phyloP scores from a whole-genome alignment of 106 monocot genomes.

The Phalaenopsis aphrodite region DNA sequence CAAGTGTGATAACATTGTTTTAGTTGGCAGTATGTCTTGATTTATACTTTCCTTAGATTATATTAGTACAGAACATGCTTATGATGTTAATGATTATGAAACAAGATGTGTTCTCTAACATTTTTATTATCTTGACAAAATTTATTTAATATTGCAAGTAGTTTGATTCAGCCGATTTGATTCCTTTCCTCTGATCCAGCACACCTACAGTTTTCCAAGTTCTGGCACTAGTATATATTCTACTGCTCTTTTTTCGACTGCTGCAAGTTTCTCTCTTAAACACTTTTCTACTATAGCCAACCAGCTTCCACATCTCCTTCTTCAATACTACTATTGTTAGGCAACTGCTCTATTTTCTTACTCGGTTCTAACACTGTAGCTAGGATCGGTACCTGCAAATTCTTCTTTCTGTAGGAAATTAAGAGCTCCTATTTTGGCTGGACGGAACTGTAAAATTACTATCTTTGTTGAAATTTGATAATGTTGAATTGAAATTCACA shows the following conservation, averaged over 20 bases:
- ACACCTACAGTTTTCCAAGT: too few relatives aligned
- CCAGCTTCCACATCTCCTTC: background rate
- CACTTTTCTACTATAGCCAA: background rate
- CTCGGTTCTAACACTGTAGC: background rate
- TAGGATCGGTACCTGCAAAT: background rate
- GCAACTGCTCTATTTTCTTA: background rate
- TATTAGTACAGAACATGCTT: background rate
- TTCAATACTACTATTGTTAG: background rate
- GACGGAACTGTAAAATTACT: too few relatives aligned
- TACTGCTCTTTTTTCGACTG: too few relatives aligned
- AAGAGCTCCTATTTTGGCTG: too few relatives aligned
- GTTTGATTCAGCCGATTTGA: background rate
- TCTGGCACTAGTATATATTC: too few relatives aligned
- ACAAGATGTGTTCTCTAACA: background rate
- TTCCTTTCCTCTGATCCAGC: background rate
- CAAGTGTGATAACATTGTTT: too few relatives aligned
- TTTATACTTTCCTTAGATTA: too few relatives aligned
- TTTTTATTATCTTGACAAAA: background rate
- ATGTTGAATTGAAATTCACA: too few relatives aligned
- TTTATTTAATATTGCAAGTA: background rate
- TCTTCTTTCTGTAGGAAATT: background rate
- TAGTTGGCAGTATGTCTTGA: too few relatives aligned
- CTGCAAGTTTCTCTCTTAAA: too few relatives aligned
- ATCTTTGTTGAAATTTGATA: too few relatives aligned
- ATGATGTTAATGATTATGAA: background rate